Base-by-base conservation (phyloP, 2,329 filamentous ascomycete genomes). In the Diaporthe batatas region DNA sequence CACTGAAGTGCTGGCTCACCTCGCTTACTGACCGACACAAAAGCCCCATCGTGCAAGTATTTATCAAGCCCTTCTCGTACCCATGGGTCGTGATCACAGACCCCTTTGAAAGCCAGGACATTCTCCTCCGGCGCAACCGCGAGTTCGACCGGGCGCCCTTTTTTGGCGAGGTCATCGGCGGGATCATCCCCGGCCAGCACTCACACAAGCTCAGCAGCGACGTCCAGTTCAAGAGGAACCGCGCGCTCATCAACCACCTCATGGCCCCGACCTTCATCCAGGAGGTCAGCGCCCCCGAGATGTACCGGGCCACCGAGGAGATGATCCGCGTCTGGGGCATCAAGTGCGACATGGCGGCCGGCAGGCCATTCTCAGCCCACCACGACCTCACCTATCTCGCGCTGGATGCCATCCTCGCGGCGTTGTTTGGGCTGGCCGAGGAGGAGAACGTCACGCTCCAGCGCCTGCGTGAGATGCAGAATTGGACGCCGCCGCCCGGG, bases 1-100 rank as follows among this genome's bases (percentile, higher is more conserved):
- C 5, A 74, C 5, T 36, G 21, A 32, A 80, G 77, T 81, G 70
- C 75, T 80, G 74, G 78, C 76, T 78, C 65, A 80, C 78, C 11
- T 79, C 79, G n/a, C 74, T 81, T 16, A 79, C 77, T 3, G 72
- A 72, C 25, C 78, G 78, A 12, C 79, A 83, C 59, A 75, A 82
- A 7, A 82, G 81, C 14, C 84, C 85, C 0, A 80, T 88, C 72
- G 77, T 83, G 7, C 87, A 89, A 75, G 78, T 85, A 7, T 88
- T 88, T 76, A 77, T 87, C 68, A 78, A 79, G 8, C 86, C 86
- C 0, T 80, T 86, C 21, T 74, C 76, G 1, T 49, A 32, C 1
- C 71, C 67, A 1, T 65, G 47, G 71, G 67, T 78, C 11, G 58
- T 76, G 6, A 29, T 78, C 1, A 76, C 77, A 0, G 77, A 77